A percentile compares a stretch with the other conserved stretches of the same genome.
Conservation (phyloP, 208 protist genomes). For the Acanthamoeba quina region DNA sequence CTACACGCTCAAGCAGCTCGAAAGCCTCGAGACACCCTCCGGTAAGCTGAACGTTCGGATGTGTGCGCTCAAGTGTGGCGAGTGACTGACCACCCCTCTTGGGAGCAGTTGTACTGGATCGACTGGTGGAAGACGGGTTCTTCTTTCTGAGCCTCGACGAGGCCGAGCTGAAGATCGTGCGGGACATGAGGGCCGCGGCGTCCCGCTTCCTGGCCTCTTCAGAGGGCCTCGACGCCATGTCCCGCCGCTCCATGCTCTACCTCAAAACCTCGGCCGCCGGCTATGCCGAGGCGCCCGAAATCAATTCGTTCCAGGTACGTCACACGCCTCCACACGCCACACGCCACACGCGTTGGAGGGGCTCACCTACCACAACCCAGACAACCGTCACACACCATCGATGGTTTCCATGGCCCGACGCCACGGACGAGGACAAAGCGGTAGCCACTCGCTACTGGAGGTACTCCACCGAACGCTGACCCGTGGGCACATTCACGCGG, state of each 20-base stretch:
- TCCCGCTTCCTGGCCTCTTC: not conserved
- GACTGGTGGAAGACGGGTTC: conserved; percentile 29
- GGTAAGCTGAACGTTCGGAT: not conserved
- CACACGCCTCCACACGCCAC: not conserved
- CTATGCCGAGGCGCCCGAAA: not conserved
- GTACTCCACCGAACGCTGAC: not conserved
- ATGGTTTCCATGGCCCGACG: conserved; percentile 17
- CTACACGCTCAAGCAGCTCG: not conserved
- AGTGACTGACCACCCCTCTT: not conserved
- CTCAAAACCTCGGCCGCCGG: conserved; percentile 4
- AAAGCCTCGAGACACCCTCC: not conserved
- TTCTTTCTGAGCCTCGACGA: conserved; percentile 8
- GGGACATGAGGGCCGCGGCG: not conserved
- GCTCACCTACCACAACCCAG: not conserved
- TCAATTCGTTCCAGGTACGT: not conserved
- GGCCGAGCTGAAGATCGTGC: not conserved
- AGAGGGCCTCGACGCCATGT: conserved; percentile 8
- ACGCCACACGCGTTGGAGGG: not conserved
- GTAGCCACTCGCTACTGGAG: conserved; percentile 1
- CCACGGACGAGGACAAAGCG: not conserved
- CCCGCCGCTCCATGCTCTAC: conserved; percentile 29
- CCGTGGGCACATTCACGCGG: not conserved
- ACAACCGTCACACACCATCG: conserved; percentile 34
- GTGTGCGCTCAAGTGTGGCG: not conserved
- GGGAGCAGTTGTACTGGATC: not conserved